Percentiles rank a stretch among this genome's conserved stretches.
Conservation (phyloP, 371 early-diverging fungal species). For the Saksenaea vasiformis region DNA sequence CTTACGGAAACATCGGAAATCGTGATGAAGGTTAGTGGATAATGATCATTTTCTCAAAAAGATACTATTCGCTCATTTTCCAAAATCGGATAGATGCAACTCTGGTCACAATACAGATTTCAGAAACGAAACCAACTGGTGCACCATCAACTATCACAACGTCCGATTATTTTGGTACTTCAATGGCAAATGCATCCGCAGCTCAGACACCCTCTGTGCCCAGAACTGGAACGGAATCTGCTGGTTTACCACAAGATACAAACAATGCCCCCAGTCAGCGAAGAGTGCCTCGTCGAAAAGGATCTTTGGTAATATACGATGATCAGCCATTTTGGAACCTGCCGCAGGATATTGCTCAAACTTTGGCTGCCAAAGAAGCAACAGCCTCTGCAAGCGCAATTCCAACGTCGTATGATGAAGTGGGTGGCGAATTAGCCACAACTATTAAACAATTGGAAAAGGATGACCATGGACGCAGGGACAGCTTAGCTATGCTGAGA, state of each 20-base stretch:
- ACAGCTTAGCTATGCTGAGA: constrained; percentile 18
- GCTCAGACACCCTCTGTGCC: constrained; percentile 23
- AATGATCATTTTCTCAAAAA: neutral
- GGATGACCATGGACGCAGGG: constrained; percentile 17
- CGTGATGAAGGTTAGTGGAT: constrained; percentile 29
- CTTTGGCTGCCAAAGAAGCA: constrained; percentile 24
- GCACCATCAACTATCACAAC: constrained; percentile 24
- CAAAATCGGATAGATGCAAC: constrained; percentile 29
- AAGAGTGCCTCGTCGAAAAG: constrained; percentile 48
- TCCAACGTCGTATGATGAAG: constrained; percentile 19
- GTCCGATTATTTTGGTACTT: constrained; percentile 26
- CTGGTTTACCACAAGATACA: constrained; percentile 13
- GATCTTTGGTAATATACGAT: constrained; percentile 67
- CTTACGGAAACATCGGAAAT: constrained; percentile 26
- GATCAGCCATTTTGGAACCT: constrained; percentile 50
- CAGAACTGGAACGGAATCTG: constrained; percentile 14
- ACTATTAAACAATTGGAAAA: constrained; percentile 10
- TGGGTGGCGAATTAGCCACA: constrained; percentile 14
- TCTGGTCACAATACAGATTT: constrained; percentile 38
- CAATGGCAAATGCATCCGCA: constrained; percentile 29
- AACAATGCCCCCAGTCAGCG: constrained; percentile 22
- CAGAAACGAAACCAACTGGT: constrained; percentile 26
- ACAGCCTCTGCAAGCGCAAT: constrained; percentile 27
- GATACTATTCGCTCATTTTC: neutral
- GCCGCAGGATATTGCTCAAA: constrained; percentile 19